These are phyloP conservation scores for Globisporangium splendens DNA, from an alignment of 352 stramenopile genomes.

Conservation along the genomic window DNA sequence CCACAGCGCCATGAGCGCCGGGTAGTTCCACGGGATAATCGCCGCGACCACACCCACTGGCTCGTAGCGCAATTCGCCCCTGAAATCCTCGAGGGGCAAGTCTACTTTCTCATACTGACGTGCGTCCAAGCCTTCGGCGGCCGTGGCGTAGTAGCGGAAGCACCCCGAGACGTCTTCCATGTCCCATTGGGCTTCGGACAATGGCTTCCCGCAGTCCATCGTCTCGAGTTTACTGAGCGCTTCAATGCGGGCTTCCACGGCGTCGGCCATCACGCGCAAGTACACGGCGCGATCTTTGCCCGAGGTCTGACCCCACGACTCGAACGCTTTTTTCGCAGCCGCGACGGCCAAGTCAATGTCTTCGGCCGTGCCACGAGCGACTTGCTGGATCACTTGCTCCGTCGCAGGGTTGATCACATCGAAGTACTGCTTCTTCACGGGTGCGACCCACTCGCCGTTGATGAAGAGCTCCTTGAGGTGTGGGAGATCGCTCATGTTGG, in stretches of 20 bases:
- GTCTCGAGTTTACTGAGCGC: conserved; percentile 58
- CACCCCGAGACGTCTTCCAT: conserved; percentile 65
- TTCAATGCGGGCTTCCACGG: conserved; percentile 30
- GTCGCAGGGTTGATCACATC: conserved; percentile 57
- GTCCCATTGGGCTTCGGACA: conserved; percentile 61
- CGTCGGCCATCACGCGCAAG: conserved; percentile 45
- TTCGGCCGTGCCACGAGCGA: conserved; percentile 35
- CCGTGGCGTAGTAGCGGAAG: conserved; percentile 58
- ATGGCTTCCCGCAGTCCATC: conserved; percentile 60
- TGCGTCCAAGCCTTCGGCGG: conserved; percentile 45
- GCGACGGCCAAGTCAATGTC: conserved; percentile 51
- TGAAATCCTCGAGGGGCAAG: conserved; percentile 42
- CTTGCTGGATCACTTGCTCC: conserved; percentile 47
- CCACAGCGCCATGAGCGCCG: conserved; percentile 62
- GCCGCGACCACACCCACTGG: conserved; percentile 63
- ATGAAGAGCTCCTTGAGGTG: conserved; percentile 61
- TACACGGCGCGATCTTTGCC: conserved; percentile 44
- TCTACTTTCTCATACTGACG: conserved; percentile 48
- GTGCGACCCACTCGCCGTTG: conserved; percentile 48
- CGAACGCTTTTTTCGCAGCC: conserved; percentile 41
- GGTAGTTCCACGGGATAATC: conserved; percentile 72
- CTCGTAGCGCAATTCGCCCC: conserved; percentile 48
- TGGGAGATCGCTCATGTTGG: conserved; percentile 19
- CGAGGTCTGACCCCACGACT: conserved; percentile 39
- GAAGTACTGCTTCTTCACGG: conserved; percentile 36